Evolutionary conservation across 345 rosid genomes (phyloP).

Genomic region (Hibiscus tridactylites): DNA sequence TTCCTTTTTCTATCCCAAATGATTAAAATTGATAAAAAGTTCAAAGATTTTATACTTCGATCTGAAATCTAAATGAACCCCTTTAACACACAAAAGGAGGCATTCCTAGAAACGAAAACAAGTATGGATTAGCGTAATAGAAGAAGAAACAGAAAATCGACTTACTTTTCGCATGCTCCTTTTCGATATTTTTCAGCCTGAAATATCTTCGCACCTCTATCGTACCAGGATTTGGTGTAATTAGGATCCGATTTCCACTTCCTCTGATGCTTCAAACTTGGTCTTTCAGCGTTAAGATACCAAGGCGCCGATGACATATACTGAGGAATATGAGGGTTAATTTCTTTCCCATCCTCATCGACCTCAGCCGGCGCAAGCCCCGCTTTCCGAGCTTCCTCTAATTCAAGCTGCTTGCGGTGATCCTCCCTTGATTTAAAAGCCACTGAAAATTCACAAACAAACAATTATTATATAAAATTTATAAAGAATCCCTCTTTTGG

Average conservation of each 20-base stretch:
- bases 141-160: neutral
- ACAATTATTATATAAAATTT: neutral
- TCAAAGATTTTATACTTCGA: neutral
- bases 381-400: constrained; percentile 66
- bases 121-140: neutral
- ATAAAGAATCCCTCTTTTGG: neutral
- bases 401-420: constrained; percentile 50
- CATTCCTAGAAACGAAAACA: neutral
- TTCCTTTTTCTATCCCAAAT: neutral
- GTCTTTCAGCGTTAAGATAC: constrained; percentile 59
- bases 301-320: constrained; percentile 74
- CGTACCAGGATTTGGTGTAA: constrained; percentile 49
- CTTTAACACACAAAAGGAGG: neutral
- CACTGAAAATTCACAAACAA: constrained; percentile 26
- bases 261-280: constrained; percentile 63
- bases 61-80: neutral
- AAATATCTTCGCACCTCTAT: constrained; percentile 45
- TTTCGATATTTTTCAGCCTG: constrained; percentile 49
- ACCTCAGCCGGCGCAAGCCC: constrained; percentile 78
- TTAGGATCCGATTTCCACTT: constrained; percentile 60
- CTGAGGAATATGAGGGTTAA: constrained; percentile 71
- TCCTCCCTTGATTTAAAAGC: constrained; percentile 65
- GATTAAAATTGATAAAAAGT: neutral
- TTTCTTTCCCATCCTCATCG: constrained; percentile 68
- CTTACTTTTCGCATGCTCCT: constrained; percentile 62